phyloP scores from a whole-genome alignment of 345 rosid genomes.

The Arabidopsis suecica region DNA sequence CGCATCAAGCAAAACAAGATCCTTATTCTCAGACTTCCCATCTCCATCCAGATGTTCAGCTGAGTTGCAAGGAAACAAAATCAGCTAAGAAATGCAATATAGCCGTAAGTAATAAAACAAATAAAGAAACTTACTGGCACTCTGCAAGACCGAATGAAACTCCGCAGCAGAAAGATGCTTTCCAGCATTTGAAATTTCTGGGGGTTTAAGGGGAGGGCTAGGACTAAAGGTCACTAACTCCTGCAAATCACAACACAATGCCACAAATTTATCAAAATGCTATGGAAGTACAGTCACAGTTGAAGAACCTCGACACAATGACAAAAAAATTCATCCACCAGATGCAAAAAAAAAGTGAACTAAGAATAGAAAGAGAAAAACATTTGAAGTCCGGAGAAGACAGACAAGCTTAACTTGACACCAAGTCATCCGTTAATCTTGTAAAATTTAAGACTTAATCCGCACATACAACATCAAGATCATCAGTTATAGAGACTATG shows the following conservation, averaged over 20 bases:
- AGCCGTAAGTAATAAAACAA: background rate
- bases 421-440: background rate
- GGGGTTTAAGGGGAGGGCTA: slow-evolving; percentile 64
- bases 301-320: slow-evolving; percentile 3
- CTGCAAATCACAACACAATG: slow-evolving; percentile 46
- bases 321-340: background rate
- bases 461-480: background rate
- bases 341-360: background rate
- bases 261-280: slow-evolving; percentile 9
- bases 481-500: background rate
- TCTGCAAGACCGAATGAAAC: slow-evolving; percentile 80
- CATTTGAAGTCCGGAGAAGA: background rate
- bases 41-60: slow-evolving; percentile 48
- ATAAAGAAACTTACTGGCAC: slow-evolving; percentile 52
- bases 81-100: slow-evolving; percentile 19
- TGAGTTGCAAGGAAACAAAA: slow-evolving; percentile 34
- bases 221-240: slow-evolving; percentile 89
- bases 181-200: slow-evolving; percentile 81
- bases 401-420: background rate
- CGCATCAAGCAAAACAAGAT: slow-evolving; percentile 80
- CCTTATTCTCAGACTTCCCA: slow-evolving; percentile 45
- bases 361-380: background rate
- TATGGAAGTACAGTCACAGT: background rate
- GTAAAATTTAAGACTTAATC: background rate
- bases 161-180: slow-evolving; percentile 82